A percentile compares a stretch with the other conserved stretches of the same genome.
phyloP scores from a whole-genome alignment of 2,329 filamentous ascomycete genomes.

The Colletotrichum higginsianum region DNA sequence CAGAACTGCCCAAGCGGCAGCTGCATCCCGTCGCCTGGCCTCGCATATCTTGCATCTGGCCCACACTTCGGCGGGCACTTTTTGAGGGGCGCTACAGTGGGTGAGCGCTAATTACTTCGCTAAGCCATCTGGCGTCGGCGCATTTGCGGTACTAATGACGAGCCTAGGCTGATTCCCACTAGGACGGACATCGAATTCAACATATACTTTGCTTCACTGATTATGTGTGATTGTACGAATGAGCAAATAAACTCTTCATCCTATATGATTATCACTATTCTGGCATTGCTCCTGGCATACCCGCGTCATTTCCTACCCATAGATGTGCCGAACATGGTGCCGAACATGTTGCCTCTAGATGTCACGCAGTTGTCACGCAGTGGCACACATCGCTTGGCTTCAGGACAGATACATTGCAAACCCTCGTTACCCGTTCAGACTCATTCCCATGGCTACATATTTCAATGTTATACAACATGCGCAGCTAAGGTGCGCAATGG shows the following conservation, averaged over 20 bases:
- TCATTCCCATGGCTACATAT: conserved; percentile 24
- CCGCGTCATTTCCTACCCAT: no score
- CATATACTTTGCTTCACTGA: no score
- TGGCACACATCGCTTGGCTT: not conserved
- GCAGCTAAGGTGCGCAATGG: not conserved
- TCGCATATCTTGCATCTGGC: conserved; percentile 26
- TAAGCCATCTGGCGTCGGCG: conserved; percentile 5
- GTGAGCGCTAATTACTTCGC: conserved; percentile 22
- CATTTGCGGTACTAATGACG: conserved; percentile 5
- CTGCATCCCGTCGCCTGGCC: conserved; percentile 34
- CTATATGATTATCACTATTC: no score
- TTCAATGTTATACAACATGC: conserved; percentile 16
- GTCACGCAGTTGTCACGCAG: not conserved
- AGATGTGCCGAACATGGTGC: not conserved
- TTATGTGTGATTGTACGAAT: not conserved
- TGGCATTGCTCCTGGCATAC: no score
- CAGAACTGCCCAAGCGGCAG: conserved; percentile 4
- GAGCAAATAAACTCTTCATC: not conserved
- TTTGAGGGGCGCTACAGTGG: conserved; percentile 8
- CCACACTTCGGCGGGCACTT: conserved; percentile 30
- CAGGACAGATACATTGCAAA: not conserved
- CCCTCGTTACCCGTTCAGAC: conserved; percentile 5
- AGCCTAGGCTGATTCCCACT: not conserved
- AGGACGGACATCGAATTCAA: no score
- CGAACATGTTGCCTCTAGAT: no score